phyloP scores from a whole-genome alignment of 2,329 filamentous ascomycete species.

The Penicillium sumatraense region DNA sequence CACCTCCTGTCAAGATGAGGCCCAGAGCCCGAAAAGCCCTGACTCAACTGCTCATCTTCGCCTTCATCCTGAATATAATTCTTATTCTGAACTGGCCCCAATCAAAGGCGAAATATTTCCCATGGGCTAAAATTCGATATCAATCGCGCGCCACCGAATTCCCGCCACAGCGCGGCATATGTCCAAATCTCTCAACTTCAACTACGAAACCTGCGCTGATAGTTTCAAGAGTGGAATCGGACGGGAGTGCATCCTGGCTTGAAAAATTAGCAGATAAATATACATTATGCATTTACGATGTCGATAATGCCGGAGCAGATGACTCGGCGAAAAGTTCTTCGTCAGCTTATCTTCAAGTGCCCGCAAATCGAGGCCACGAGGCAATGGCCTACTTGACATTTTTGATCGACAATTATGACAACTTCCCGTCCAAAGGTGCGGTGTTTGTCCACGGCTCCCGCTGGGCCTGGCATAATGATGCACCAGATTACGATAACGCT shows the following conservation, averaged over 20 bases:
- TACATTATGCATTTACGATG: slow-evolving; percentile 53
- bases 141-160: slow-evolving; percentile 39
- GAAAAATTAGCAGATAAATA: slow-evolving; percentile 43
- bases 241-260: slow-evolving; percentile 52
- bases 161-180: slow-evolving; percentile 45
- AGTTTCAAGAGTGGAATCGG: slow-evolving; percentile 47
- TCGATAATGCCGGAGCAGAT: slow-evolving; percentile 34
- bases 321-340: neutral
- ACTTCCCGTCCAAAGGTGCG: slow-evolving; percentile 42
- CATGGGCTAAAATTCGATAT: slow-evolving; percentile 52
- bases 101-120: slow-evolving; percentile 37
- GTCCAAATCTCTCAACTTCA: slow-evolving; percentile 44
- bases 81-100: slow-evolving; percentile 42
- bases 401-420: slow-evolving; percentile 52
- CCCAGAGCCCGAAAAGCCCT: slow-evolving; percentile 42
- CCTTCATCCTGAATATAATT: slow-evolving; percentile 39
- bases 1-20: slow-evolving; percentile 39
- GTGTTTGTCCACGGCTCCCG: slow-evolving; percentile 52
- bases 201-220: slow-evolving; percentile 53
- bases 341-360: slow-evolving; percentile 45
- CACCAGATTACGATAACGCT: slow-evolving; percentile 51
- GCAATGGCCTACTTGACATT: slow-evolving; percentile 55
- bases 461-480: slow-evolving; percentile 53
- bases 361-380: slow-evolving; percentile 53
- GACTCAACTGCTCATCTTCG: slow-evolving; percentile 42